Evolutionary conservation across 192 early-diverging fungal species (phyloP), one percentile per base, ranked within the genome.

Genomic region (Haplosporangium gracile): DNA sequence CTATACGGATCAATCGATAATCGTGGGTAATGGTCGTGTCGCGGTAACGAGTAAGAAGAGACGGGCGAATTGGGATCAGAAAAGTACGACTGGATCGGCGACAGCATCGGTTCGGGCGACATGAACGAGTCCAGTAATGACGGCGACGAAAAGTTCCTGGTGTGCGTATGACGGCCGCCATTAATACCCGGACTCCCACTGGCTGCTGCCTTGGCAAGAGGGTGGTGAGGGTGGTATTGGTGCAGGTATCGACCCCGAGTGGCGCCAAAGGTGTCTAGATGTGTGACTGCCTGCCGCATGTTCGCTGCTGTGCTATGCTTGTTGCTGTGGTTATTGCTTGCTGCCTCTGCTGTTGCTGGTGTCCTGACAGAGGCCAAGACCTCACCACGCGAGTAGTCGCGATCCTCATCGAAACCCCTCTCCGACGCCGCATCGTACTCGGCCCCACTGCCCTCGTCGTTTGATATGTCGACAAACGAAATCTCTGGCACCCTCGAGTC

Each of bases 51-150:
- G 36, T 80, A 85, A 1, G 78, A 76, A 2, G 83, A 76, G 15
- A 74, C 83, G 38, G 78, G 78, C 2, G 78, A 85, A 47, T 80
- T 85, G 42, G 83, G 83, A 38, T 85, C 83, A 0, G 83, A 85
- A 70, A 85, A 85, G 49, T 85, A 85, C 2, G 83, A 85, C n/a
- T 85, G 83, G 26, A 85, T 85, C 26, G 83, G 83, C 32, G 83
- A 85, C 1, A 85, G 75, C 78, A 85, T 85, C 15, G 83, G 78
- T 38, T 80, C 83, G 5, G 78, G 83, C 9, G 83, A 85, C 16
- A 79, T 85, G 70, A 85, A 85, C 51, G 83, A 85, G 47, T 85
- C 83, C n/a, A 85, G 40, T 6, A 85, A 49, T 2, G 83, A 85
- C 1, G 83, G 83, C 15, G 83, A 85, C 1, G 83, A 85, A 68